Percentiles rank a stretch among this genome's conserved stretches.
Conservation (phyloP, 75 land plant genomes). For the Picea sitchensis region DNA sequence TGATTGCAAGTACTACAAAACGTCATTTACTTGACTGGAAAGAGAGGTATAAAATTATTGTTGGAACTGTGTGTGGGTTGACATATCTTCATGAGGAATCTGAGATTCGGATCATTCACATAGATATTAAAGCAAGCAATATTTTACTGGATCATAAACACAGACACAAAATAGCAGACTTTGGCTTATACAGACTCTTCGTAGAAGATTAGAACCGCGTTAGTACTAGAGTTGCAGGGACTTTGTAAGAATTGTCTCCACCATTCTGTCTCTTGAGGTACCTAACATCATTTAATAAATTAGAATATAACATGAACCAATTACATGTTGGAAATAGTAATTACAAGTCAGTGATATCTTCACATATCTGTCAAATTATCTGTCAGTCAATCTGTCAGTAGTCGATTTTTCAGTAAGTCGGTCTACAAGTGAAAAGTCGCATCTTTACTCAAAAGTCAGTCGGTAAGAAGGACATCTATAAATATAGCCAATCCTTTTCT, state of each 20-base stretch:
- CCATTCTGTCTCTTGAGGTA: not conserved
- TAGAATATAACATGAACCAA: too few relatives aligned
- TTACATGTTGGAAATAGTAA: too few relatives aligned
- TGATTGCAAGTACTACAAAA: not conserved
- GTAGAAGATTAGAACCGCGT: conserved; percentile 75
- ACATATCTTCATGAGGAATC: conserved; percentile 89
- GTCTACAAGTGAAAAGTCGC: too few relatives aligned
- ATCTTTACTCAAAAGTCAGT: too few relatives aligned
- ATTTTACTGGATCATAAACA: conserved; percentile 73
- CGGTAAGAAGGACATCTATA: too few relatives aligned
- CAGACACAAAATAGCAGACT: conserved; percentile 74
- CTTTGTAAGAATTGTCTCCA: conserved; percentile 48
- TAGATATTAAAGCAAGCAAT: conserved; percentile 89
- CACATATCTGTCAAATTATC: too few relatives aligned
- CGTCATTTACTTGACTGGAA: conserved; percentile 40
- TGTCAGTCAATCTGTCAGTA: too few relatives aligned
- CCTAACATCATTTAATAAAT: not conserved
- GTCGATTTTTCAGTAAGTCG: too few relatives aligned
- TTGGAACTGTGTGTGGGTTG: conserved; percentile 64
- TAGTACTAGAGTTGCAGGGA: conserved; percentile 85
- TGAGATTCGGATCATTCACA: conserved; percentile 58
- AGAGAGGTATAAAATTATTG: conserved; percentile 39
- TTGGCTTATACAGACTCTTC: conserved; percentile 88
- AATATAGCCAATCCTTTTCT: too few relatives aligned
- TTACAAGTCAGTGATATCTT: too few relatives aligned